A percentile compares a stretch with the other conserved stretches of the same genome.
phyloP scores from a whole-genome alignment of 2,329 filamentous ascomycete genomes.

The Aspergillus glaucus region DNA sequence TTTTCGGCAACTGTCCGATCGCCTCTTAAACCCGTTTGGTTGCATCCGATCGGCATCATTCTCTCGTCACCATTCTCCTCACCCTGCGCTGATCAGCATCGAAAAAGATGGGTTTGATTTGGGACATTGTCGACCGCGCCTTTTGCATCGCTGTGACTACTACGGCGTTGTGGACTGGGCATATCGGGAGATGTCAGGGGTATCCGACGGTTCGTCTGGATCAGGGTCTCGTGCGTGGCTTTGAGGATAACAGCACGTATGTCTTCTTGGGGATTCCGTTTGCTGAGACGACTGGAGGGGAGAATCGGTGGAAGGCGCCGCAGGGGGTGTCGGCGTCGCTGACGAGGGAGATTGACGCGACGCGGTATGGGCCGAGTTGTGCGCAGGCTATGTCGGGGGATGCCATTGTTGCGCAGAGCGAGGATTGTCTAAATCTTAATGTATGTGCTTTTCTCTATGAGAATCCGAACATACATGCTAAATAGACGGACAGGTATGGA shows the following conservation, averaged over 20 bases:
- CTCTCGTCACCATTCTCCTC: neutral
- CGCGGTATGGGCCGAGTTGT: constrained; percentile 14
- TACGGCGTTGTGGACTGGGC: too few species aligned
- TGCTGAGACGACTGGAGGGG: constrained; percentile 13
- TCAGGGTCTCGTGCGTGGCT: constrained; percentile 18
- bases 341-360: constrained; percentile 11
- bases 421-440: constrained; percentile 17
- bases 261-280: constrained; percentile 20
- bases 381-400: constrained; percentile 18
- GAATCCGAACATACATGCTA: neutral
- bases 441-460: neutral
- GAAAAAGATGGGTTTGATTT: too few species aligned
- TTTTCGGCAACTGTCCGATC: neutral
- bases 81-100: too few species aligned
- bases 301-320: constrained; percentile 18
- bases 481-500: constrained; percentile 9
- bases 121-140: too few species aligned
- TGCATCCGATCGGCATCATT: neutral
- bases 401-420: constrained; percentile 15
- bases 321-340: constrained; percentile 6
- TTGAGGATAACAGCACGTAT: constrained; percentile 17
- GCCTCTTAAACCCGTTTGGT: neutral
- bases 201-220: constrained; percentile 9
- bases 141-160: neutral
- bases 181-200: neutral